Percentiles rank a stretch among this genome's conserved stretches.
These are phyloP conservation scores for Euryodendron excelsum DNA, from an alignment of 148 eudicot species.

Conservation along the genomic window DNA sequence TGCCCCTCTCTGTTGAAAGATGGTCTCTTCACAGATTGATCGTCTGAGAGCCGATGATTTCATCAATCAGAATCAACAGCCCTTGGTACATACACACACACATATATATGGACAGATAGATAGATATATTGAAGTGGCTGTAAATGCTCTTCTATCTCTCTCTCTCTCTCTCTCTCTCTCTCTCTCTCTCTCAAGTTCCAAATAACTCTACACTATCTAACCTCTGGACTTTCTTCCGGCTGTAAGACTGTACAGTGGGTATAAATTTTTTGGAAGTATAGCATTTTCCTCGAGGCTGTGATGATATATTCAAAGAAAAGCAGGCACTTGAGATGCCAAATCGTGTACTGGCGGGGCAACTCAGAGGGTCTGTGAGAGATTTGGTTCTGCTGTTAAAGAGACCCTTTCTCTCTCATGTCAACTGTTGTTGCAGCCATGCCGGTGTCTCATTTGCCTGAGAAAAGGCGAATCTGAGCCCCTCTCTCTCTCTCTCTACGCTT, in stretches of 20 bases:
- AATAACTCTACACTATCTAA: no score
- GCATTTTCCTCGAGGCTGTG: no score
- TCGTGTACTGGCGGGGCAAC: constrained; percentile 24
- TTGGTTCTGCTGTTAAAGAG: background rate
- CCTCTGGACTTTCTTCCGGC: no score
- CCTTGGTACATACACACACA: background rate
- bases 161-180: background rate
- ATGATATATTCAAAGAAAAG: constrained; percentile 11
- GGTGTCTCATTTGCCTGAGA: constrained; percentile 12
- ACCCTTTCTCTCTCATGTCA: constrained; percentile 17
- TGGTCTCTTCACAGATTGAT: constrained; percentile 2
- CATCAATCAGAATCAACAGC: constrained; percentile 7
- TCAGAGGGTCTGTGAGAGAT: constrained; percentile 12
- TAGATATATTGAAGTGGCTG: no score
- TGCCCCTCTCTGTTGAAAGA: constrained; percentile 9
- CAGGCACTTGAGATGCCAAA: background rate
- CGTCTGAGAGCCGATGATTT: constrained; percentile 14
- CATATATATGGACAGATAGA: background rate
- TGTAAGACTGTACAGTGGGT: no score
- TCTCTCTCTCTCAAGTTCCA: no score
- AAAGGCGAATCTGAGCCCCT: constrained; percentile 35
- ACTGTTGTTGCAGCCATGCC: constrained; percentile 29
- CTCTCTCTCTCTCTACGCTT: no score
- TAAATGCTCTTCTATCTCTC: no score
- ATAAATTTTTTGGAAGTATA: no score